A percentile compares a stretch with the other conserved stretches of the same genome.
Evolutionary conservation across 331 rosid species (phyloP).

Genomic region (Acacia concinna): DNA sequence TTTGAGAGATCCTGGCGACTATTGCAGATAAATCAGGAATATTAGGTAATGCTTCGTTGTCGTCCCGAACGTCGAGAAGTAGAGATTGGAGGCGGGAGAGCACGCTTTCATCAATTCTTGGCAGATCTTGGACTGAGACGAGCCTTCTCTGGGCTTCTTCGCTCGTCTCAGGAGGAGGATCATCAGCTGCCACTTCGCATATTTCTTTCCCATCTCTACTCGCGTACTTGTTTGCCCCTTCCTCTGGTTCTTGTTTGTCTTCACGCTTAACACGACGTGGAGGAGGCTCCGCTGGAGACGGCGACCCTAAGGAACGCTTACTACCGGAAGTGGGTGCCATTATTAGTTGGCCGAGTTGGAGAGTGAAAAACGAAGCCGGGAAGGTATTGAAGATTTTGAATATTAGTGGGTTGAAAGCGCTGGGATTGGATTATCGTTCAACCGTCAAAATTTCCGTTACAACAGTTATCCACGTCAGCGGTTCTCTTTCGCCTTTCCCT

Average conservation of each 20-base stretch:
- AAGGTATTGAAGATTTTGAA: conserved; percentile 4
- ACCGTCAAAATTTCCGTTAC: neutral
- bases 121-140: neutral
- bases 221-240: neutral
- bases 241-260: neutral
- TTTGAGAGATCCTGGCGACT: neutral
- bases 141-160: neutral
- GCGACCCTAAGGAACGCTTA: neutral
- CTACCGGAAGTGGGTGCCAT: conserved; percentile 1
- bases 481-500: neutral
- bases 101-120: neutral
- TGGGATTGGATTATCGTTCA: neutral
- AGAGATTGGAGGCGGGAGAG: neutral
- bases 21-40: neutral
- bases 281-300: neutral
- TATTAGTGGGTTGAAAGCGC: neutral
- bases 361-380: neutral
- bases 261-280: neutral
- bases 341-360: neutral
- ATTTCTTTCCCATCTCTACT: neutral
- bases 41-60: neutral
- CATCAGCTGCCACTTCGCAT: neutral
- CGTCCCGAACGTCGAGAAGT: neutral
- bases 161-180: neutral
- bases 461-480: neutral